phyloP scores from a whole-genome alignment of 257 asterid genomes.

The Orobanche coerulescens region DNA sequence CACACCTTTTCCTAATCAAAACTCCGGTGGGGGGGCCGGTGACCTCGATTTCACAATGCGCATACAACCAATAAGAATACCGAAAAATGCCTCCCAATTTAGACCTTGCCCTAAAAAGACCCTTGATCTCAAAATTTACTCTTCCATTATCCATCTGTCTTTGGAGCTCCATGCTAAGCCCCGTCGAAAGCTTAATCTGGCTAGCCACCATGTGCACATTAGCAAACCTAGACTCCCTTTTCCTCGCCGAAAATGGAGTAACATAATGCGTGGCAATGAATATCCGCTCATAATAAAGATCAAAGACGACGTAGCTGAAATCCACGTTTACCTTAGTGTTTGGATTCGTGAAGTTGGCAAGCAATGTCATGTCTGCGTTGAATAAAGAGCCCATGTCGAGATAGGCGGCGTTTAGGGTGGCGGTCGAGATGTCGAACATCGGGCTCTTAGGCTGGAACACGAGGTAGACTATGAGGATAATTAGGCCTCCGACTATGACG shows the following conservation, averaged over 20 bases:
- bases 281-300: constrained; percentile 44
- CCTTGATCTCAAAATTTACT: constrained; percentile 54
- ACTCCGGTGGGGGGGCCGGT: constrained; percentile 78
- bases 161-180: constrained; percentile 38
- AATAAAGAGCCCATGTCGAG: constrained; percentile 86
- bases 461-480: constrained; percentile 62
- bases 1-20: constrained; percentile 54
- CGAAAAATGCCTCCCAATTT: constrained; percentile 58
- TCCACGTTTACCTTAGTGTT: constrained; percentile 72
- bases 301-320: constrained; percentile 50
- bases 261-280: constrained; percentile 54
- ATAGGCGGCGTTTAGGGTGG: constrained; percentile 79
- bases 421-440: constrained; percentile 60
- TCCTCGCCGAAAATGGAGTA: constrained; percentile 47
- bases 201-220: constrained; percentile 59
- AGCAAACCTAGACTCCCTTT: constrained; percentile 46
- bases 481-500: constrained; percentile 60
- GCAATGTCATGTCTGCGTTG: constrained; percentile 65
- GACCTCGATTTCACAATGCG: constrained; percentile 54
- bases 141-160: constrained; percentile 56
- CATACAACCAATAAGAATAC: constrained; percentile 64
- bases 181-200: constrained; percentile 57
- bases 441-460: constrained; percentile 72
- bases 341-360: constrained; percentile 84
- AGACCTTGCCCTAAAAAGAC: constrained; percentile 57